Conservation (phyloP, 441 rosid genomes). For the Dalechampia spathulata region DNA sequence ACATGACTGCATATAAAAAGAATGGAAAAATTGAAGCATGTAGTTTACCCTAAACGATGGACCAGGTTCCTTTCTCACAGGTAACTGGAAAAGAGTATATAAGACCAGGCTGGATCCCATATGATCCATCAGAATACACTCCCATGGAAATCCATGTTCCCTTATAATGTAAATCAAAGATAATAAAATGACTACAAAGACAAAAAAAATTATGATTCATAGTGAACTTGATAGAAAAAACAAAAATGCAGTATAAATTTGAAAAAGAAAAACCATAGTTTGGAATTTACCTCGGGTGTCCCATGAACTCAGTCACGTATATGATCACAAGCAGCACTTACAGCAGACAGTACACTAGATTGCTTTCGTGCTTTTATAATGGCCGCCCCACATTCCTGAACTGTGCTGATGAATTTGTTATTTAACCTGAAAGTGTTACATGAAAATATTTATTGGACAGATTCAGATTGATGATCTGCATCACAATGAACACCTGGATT, state of each 20-base stretch:
- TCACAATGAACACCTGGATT: no score
- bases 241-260: no score
- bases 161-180: constrained; percentile 16
- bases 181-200: neutral
- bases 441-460: neutral
- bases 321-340: constrained; percentile 81
- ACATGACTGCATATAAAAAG: neutral
- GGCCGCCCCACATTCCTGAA: constrained; percentile 69
- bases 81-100: constrained; percentile 76
- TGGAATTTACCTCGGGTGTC: constrained; percentile 42
- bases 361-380: constrained; percentile 55
- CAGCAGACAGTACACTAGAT: constrained; percentile 77
- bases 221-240: no score
- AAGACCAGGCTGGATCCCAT: constrained; percentile 57
- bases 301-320: constrained; percentile 74
- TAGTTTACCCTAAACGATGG: constrained; percentile 50
- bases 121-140: constrained; percentile 83
- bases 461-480: no score
- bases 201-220: no score
- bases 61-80: constrained; percentile 70
- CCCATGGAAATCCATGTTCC: constrained; percentile 93
- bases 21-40: neutral
- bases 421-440: constrained; percentile 31
- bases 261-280: no score
- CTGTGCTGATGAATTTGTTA: constrained; percentile 43